phyloP scores from a whole-genome alignment of 768 basidiomycete species.

The Suillus subaureus region DNA sequence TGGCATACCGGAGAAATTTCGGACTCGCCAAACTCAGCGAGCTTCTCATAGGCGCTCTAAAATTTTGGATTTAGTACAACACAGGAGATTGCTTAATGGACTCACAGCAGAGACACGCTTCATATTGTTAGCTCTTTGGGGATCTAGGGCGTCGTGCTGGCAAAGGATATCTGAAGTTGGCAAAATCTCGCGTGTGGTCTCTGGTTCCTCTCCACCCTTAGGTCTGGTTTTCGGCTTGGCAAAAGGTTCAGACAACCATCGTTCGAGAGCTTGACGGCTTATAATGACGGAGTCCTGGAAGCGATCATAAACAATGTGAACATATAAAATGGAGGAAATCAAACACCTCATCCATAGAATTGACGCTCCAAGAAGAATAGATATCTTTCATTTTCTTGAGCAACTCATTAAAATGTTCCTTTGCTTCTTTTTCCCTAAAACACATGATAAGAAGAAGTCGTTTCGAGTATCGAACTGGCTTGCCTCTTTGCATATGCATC shows the following conservation, averaged over 20 bases:
- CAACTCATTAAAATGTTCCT: slow-evolving; percentile 48
- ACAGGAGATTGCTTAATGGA: neutral
- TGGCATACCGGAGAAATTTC: slow-evolving; percentile 49
- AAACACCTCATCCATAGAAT: slow-evolving; percentile 50
- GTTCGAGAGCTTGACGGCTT: slow-evolving; percentile 59
- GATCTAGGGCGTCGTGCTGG: slow-evolving; percentile 62
- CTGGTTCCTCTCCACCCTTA: slow-evolving; percentile 19
- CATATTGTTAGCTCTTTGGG: slow-evolving; percentile 59
- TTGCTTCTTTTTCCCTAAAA: slow-evolving; percentile 46
- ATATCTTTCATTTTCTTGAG: slow-evolving; percentile 59
- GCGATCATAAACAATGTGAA: slow-evolving; percentile 15
- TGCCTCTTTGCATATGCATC: slow-evolving; percentile 50
- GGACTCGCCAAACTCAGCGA: slow-evolving; percentile 43
- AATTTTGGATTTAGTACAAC: neutral
- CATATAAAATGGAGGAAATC: neutral
- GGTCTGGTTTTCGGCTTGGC: slow-evolving; percentile 22
- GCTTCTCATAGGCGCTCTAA: slow-evolving; percentile 29
- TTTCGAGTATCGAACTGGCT: slow-evolving; percentile 23
- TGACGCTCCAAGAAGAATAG: slow-evolving; percentile 62
- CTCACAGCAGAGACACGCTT: slow-evolving; percentile 66
- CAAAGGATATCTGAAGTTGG: slow-evolving; percentile 58
- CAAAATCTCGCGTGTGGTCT: slow-evolving; percentile 22
- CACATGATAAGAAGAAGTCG: slow-evolving; percentile 12
- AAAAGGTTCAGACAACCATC: slow-evolving; percentile 54
- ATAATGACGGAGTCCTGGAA: slow-evolving; percentile 58